Evolutionary conservation across 345 rosid genomes (phyloP).

Genomic region (Gossypium ekmanianum): DNA sequence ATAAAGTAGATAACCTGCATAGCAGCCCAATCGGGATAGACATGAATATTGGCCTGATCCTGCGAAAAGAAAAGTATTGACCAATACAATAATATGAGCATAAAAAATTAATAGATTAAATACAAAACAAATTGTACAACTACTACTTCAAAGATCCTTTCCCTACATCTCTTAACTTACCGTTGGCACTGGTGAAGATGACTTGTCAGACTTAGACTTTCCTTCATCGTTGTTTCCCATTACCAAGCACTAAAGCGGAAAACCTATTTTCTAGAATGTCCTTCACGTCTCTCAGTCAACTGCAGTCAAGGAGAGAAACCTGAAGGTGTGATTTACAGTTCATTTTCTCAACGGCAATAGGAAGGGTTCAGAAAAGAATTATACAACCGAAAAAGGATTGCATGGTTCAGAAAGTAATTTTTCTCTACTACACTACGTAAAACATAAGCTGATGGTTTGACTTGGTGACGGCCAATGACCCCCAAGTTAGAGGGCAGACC

Average conservation of each 20-base stretch:
- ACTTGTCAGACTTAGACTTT: conserved; percentile 59
- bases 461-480: not conserved
- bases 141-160: not conserved
- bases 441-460: not conserved
- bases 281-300: not conserved
- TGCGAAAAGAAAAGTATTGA: conserved; percentile 35
- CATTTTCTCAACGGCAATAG: not conserved
- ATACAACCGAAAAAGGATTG: not conserved
- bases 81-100: conserved; percentile 23
- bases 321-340: not conserved
- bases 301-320: conserved; percentile 9
- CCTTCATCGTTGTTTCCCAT: conserved; percentile 84
- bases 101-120: not conserved
- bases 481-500: not conserved
- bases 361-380: not conserved
- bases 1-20: conserved; percentile 63
- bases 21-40: conserved; percentile 88
- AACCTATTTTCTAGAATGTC: conserved; percentile 2
- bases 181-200: conserved; percentile 53
- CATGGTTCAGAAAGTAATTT: not conserved
- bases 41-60: conserved; percentile 78
- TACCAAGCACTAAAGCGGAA: conserved; percentile 20
- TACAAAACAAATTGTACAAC: not conserved
- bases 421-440: not conserved
- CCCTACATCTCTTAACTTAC: conserved; percentile 33